Base-by-base conservation (phyloP, 768 basidiomycete genomes). In the Psilocybe cubensis region DNA sequence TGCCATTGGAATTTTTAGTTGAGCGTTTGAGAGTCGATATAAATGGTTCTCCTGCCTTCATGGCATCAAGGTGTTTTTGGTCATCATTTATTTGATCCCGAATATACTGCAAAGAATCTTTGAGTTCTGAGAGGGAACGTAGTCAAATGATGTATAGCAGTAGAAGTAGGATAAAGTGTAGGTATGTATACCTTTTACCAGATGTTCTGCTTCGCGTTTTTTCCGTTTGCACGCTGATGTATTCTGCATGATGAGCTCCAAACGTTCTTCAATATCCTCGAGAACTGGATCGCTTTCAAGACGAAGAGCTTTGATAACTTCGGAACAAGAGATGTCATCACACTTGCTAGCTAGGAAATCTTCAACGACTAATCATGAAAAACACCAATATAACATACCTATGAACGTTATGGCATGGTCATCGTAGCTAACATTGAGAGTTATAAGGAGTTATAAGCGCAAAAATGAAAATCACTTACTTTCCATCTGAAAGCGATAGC, bases 251-350 rank as follows among this genome's bases (percentile, higher is more conserved):
- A 76, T 68, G 18, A 67, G 38, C 0, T 75, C 68, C n/a, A 86
- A 72, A 17, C 72, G 74, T 0, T 74, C 76, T 59, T 85, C 79
- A 18, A 86, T 81, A 1, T 68, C 75, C 51, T 81, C 78, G 17
- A 85, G 71, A 48, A 79, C 77, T 0, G 78, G 75, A n/a, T 85
- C 81, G 49, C 83, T 80, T 3, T 81, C 77, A 4, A 86, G 76
- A 21, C 70, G 62, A 43, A 87, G 74, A 0, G 81, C 78, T 8
- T 68, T 68, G 46, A 86, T 80, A 38, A 85, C 78, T 60, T 87
- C 85, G 0, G 80, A 79, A 52, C 83, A 84, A 11, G 83, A 84
- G 12, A 87, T 79, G 59, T 87, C 86, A 53, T 87, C 86, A 54
- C 83, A 83, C 67, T 87, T 86, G 61, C 80, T 83, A 6, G 85